Base-by-base conservation (phyloP, 495 filamentous ascomycete genomes). In the Chaetomium cochliodes region DNA sequence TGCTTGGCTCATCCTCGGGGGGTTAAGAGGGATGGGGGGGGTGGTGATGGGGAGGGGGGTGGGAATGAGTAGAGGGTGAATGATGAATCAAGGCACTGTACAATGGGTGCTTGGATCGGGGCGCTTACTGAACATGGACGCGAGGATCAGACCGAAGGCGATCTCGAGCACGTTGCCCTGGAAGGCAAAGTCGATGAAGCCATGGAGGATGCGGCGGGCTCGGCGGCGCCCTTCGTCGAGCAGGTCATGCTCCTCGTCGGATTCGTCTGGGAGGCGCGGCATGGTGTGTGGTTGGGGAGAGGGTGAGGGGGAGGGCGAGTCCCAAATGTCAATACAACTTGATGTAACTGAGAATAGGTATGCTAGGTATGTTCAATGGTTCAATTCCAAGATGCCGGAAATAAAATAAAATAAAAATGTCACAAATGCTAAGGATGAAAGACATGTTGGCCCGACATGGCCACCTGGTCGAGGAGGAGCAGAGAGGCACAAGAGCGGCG, bases 151-250 rank as follows among this genome's bases (percentile, higher is more conserved):
- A 67, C 89, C 89, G 51, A 90, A 84, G 16, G 89, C 89, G 50
- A 92, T 87, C 71, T 90, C 87, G 28, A 92, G 81, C 39, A 92
- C 87, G 65, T 92, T 92, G 62, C 90, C 89, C 54, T 86, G 83
- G 30, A 90, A 82, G 8, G 87, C 88, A 65, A 90, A 92, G 60
- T 89, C 87, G 30, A 86, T 72, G 74, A 92, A 92, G 37, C 86
- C 84, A 23, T 81, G 72, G 78, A 84, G 87, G 56, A 84, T 67
- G 61, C 79, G 77, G 49, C 72, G 77, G 3, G 69, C 79, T 26
- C 70, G 69, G 52, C 68, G 71, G 42, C 74, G 72, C 46, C 74
- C 69, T 20, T 72, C 62, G 47, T 71, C 69, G 22, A 82, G 69
- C 18, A 79, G 63, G 60, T 74, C 72, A 52, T 77, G 72, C 18